These are phyloP conservation scores for Alloteropsis angusta DNA, from an alignment of 202 grass and related monocot genomes.

Conservation along the genomic window DNA sequence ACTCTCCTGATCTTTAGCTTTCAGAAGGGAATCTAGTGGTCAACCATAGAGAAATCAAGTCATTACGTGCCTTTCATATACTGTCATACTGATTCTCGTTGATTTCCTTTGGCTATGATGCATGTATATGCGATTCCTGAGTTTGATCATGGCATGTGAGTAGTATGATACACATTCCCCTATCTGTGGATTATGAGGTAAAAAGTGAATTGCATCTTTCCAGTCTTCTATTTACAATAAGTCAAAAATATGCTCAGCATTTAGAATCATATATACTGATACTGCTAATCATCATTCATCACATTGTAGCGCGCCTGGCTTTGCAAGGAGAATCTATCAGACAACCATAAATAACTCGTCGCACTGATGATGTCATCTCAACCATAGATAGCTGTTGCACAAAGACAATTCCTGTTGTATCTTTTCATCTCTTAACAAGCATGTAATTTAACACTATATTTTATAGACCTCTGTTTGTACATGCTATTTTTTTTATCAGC, in stretches of 20 bases:
- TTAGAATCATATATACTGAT: neutral
- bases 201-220: neutral
- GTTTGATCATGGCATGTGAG: neutral
- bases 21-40: neutral
- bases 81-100: neutral
- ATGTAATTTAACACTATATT: neutral
- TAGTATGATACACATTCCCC: neutral
- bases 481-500: neutral
- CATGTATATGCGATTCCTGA: neutral
- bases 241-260: neutral
- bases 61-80: neutral
- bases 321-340: too few relatives aligned
- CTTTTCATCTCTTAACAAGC: neutral
- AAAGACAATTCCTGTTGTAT: neutral
- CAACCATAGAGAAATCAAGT: neutral
- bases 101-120: neutral
- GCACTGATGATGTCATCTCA: too few relatives aligned
- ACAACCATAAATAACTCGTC: too few relatives aligned
- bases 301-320: too few relatives aligned
- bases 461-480: neutral
- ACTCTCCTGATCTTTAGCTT: neutral
- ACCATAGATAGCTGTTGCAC: too few relatives aligned
- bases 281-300: neutral
- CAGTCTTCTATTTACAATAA: neutral
- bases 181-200: neutral